These are phyloP conservation scores for Biscogniauxia mediterranea DNA, from an alignment of 2,329 filamentous ascomycete species.

Conservation along the genomic window DNA sequence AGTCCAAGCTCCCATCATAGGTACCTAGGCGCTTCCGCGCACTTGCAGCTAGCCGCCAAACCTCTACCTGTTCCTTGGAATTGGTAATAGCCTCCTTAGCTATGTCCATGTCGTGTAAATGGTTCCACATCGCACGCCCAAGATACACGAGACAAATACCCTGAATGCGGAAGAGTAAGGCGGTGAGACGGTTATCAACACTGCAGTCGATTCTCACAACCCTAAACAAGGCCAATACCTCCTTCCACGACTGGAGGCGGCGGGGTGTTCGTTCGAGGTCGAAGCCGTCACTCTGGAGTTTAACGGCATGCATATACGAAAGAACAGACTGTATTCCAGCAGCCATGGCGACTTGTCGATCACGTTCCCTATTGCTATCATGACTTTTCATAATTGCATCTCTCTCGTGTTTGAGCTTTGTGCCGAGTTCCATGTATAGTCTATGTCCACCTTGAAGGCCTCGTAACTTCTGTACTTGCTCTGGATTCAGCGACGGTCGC, in stretches of 20 bases:
- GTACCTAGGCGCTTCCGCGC: constrained; percentile 26
- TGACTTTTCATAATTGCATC: constrained; percentile 43
- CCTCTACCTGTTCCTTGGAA: constrained; percentile 28
- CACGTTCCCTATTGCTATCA: constrained; percentile 20
- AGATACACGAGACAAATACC: constrained; percentile 28
- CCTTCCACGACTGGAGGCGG: constrained; percentile 35
- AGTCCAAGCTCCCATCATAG: constrained; percentile 22
- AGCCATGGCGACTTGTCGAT: constrained; percentile 28
- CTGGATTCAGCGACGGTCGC: constrained; percentile 33
- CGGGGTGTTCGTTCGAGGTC: constrained; percentile 42
- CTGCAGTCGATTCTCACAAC: constrained; percentile 26
- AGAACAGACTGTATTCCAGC: constrained; percentile 32
- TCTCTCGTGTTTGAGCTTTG: constrained; percentile 53
- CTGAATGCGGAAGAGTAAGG: constrained; percentile 31
- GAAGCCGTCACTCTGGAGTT: constrained; percentile 46
- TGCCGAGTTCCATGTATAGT: constrained; percentile 42
- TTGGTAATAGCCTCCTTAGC: constrained; percentile 21
- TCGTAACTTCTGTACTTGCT: constrained; percentile 29
- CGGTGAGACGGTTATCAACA: constrained; percentile 20
- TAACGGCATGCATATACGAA: constrained; percentile 52
- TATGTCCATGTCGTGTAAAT: constrained; percentile 21
- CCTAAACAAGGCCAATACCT: constrained; percentile 26
- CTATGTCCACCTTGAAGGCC: constrained; percentile 37
- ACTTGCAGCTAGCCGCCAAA: constrained; percentile 28
- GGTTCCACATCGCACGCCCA: constrained; percentile 25